Evolutionary conservation across 768 basidiomycete species (phyloP).

Genomic region (Xerocomellus dryophilus): DNA sequence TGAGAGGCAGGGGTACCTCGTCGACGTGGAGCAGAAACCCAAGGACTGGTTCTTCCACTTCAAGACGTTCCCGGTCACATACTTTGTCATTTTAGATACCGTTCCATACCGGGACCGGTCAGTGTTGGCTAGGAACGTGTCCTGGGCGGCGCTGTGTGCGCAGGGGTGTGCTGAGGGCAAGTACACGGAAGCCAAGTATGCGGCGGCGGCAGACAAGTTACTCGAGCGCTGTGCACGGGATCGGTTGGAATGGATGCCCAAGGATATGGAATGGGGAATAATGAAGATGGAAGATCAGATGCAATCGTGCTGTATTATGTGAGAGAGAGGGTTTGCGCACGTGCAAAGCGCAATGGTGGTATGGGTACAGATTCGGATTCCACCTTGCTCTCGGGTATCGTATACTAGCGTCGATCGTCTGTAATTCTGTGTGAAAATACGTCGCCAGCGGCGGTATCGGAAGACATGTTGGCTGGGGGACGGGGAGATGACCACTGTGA

Average conservation of each 20-base stretch:
- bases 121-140: not conserved
- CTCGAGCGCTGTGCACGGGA: slow-evolving; percentile 12
- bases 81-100: slow-evolving; percentile 24
- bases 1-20: slow-evolving; percentile 11
- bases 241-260: slow-evolving; percentile 14
- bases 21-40: not conserved
- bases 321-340: too few relatives aligned
- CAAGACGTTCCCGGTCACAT: slow-evolving; percentile 28
- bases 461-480: too few relatives aligned
- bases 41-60: slow-evolving; percentile 25
- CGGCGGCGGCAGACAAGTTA: slow-evolving; percentile 14
- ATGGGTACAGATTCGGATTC: too few relatives aligned
- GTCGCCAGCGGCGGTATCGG: too few relatives aligned
- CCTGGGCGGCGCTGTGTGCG: slow-evolving; percentile 25
- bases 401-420: too few relatives aligned
- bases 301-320: too few relatives aligned
- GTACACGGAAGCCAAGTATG: slow-evolving; percentile 11
- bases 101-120: not conserved
- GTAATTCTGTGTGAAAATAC: too few relatives aligned
- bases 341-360: too few relatives aligned
- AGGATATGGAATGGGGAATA: not conserved
- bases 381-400: too few relatives aligned
- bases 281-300: too few relatives aligned
- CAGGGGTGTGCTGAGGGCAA: slow-evolving; percentile 22
- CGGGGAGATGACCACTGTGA: too few relatives aligned